Base-by-base conservation (phyloP, 1,284 basidiomycete genomes). In the Moniliophthora roreri region DNA sequence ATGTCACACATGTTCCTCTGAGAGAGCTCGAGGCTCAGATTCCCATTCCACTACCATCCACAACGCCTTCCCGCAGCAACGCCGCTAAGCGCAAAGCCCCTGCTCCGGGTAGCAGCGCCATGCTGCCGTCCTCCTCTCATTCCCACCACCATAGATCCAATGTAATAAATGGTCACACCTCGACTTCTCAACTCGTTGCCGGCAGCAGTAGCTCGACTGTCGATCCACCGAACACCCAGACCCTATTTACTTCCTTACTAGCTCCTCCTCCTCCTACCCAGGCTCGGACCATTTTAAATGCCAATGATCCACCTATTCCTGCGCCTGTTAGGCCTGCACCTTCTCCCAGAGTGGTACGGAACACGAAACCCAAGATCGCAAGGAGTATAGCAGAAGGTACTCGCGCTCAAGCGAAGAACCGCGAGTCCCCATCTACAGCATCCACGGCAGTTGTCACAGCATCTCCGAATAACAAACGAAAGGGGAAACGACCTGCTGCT, bases 281-380 rank as follows among this genome's bases (percentile, higher is more conserved):
- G 57, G 85, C 86, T 50, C 79, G 88, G 40, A 89, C 87, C 11
- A 83, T 90, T 53, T 82, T 85, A 60, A 89, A 89, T 63, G 80
- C 82, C 10, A 70, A 71, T 47, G 86, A 87, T 63, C 87, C 86
- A 24, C 87, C 84, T n/a, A 69, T 85, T 10, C 70, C 81, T 38
- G 75, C 85, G 10, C 77, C 85, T 47, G 60, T 68, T 26, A 68
- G 74, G 56, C 73, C 76, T 53, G 53, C 66, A 37, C 68, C 70
- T 48, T 76, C 76, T 26, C 75, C 76, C 9, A 68, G 70, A 60
- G 50, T 69, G 57, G 28, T 32, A 32, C 70, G 74, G 34, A 50
- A 57, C 60, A 62, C 61, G 55, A 32, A 32, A 6, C 28, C 28
- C 63, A 49, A 75, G 71, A 60, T 54, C 64, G 26, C 69, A 35